Evolutionary conservation across 768 basidiomycete species (phyloP), one percentile per base, ranked within the genome.

Genomic region (Termitomyces sp.): DNA sequence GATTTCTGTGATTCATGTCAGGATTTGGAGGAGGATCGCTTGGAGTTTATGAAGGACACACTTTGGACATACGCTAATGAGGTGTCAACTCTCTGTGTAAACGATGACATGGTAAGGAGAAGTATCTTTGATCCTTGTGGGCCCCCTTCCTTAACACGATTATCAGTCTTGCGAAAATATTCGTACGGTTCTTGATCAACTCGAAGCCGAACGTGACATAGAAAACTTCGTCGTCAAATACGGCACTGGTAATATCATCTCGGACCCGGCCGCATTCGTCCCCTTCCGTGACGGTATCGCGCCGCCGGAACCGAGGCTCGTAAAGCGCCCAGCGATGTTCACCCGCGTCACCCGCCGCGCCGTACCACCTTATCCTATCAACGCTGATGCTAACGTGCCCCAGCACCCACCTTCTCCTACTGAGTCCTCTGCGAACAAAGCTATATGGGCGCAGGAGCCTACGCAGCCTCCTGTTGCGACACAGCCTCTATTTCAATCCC

Each of bases 31-130:
- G 95, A 98, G 67, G 97, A 98, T 57, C 82, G 97, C 28, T 73
- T 95, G 71, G 94, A 95, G 61, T 91, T 95, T 71, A 85, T 91
- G 77, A 98, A 96, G 75, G 93, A 95, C 70, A 89, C 88, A 57
- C 78, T 97, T 64, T 99, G 97, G 96, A 82, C 86, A 5, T 98
- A 93, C 70, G 95, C 96, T 0, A 99, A 99, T 69, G 89, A 87
- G 2, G 84, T 97, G 23, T 97, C 95, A 16, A 92, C 88, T 7
- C 85, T 96, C n/a, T 98, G 96, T 66, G 95, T 99, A 13, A 80
- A 85, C 33, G 96, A 98, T 66, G 97, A 99, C 67, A 87, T 93
- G 85, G 95, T 64, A 38, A 23, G 56, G 56, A 47, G 56, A 23
- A 26, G 32, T 38, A 16, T 40, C n/a, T 57, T 49, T 41, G 32